These are phyloP conservation scores for Mortierella sp. DNA, from an alignment of 371 early-diverging fungal genomes.

Conservation along the genomic window DNA sequence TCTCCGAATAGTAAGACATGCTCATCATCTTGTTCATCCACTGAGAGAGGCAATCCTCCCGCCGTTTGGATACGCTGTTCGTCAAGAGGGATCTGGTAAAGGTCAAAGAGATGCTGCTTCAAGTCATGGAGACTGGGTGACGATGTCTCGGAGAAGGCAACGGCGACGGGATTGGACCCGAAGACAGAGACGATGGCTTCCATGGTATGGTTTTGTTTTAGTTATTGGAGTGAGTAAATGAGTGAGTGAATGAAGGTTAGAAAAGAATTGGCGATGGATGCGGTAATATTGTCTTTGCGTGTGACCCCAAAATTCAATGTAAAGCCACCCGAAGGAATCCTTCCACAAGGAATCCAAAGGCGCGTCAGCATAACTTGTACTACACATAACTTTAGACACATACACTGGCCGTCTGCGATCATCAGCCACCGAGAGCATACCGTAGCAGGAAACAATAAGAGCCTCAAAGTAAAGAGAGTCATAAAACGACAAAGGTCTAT, in stretches of 20 bases:
- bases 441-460: too few species aligned
- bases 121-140: slow-evolving; percentile 42
- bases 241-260: not conserved
- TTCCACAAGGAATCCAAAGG: too few species aligned
- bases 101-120: slow-evolving; percentile 54
- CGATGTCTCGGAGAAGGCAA: slow-evolving; percentile 29
- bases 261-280: too few species aligned
- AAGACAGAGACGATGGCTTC: slow-evolving; percentile 53
- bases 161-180: slow-evolving; percentile 44
- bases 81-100: slow-evolving; percentile 58
- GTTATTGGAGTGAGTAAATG: not conserved
- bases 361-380: too few species aligned
- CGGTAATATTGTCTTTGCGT: too few species aligned
- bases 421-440: too few species aligned
- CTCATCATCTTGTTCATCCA: slow-evolving; percentile 35
- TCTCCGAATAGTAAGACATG: slow-evolving; percentile 34
- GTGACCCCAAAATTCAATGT: too few species aligned
- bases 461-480: too few species aligned
- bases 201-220: slow-evolving; percentile 10
- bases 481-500: too few species aligned
- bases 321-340: too few species aligned
- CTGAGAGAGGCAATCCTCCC: slow-evolving; percentile 55
- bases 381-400: too few species aligned
- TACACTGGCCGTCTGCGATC: too few species aligned
- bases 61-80: slow-evolving; percentile 61